phyloP scores from a whole-genome alignment of 1,284 basidiomycete genomes.

The Ustilago trichophora region DNA sequence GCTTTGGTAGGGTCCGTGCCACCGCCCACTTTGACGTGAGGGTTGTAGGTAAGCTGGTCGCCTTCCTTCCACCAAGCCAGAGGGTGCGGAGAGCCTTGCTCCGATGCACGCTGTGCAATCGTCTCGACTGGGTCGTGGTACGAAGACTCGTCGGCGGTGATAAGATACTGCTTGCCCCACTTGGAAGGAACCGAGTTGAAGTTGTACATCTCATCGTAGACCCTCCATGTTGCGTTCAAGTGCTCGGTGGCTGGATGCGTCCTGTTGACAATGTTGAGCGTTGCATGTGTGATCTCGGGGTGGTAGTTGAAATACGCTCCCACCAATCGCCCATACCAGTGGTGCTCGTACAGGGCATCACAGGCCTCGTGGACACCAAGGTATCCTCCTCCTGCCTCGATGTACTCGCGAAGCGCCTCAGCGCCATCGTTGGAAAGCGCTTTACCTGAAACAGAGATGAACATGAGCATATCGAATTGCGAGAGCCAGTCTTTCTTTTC shows the following conservation, averaged over 20 bases:
- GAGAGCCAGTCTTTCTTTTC: constrained; percentile 40
- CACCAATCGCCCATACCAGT: constrained; percentile 55
- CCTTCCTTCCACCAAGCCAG: constrained; percentile 61
- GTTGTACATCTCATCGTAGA: constrained; percentile 59
- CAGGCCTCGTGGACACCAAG: constrained; percentile 57
- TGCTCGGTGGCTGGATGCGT: constrained; percentile 51
- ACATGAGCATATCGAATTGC: constrained; percentile 58
- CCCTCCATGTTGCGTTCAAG: constrained; percentile 45
- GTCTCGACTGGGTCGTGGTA: constrained; percentile 46
- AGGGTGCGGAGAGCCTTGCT: constrained; percentile 52
- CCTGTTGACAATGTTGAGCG: constrained; percentile 41
- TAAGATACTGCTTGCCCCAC: constrained; percentile 45
- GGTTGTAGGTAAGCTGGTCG: constrained; percentile 39
- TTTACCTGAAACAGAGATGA: constrained; percentile 51
- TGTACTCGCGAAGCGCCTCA: constrained; percentile 46
- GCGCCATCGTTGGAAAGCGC: constrained; percentile 42
- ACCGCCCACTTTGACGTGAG: constrained; percentile 42
- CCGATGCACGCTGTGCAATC: constrained; percentile 17
- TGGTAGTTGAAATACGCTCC: constrained; percentile 58
- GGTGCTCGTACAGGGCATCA: constrained; percentile 44
- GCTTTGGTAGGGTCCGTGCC: constrained; percentile 46
- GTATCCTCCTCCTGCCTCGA: constrained; percentile 57
- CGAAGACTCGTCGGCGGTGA: constrained; percentile 46
- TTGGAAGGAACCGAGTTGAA: constrained; percentile 48
- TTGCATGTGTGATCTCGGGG: constrained; percentile 40